phyloP scores from a whole-genome alignment of 2,329 filamentous ascomycete genomes.

The Nothophaeocryptopus gaeumannii region DNA sequence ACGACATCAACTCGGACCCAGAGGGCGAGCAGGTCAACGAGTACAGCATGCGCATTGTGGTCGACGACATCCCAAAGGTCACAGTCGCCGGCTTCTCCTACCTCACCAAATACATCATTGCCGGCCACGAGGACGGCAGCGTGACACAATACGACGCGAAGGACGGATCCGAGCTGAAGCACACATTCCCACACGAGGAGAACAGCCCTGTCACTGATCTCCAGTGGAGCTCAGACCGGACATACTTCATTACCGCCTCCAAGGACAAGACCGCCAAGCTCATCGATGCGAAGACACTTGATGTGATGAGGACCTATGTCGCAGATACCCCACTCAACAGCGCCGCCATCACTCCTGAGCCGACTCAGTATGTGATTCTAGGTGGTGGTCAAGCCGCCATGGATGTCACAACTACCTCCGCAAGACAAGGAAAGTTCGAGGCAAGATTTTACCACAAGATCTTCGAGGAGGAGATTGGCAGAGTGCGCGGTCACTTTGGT shows the following conservation, averaged over 20 bases:
- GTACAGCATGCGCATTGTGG: slow-evolving; percentile 80
- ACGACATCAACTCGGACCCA: slow-evolving; percentile 82
- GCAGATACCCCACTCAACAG: slow-evolving; percentile 96
- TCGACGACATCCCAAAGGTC: slow-evolving; percentile 86
- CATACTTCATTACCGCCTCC: slow-evolving; percentile 96
- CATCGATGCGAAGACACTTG: slow-evolving; percentile 78
- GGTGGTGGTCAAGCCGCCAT: slow-evolving; percentile 98
- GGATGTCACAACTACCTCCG: slow-evolving; percentile 93
- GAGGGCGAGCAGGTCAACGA: slow-evolving; percentile 82
- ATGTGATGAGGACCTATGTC: slow-evolving; percentile 86
- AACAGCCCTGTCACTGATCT: slow-evolving; percentile 83
- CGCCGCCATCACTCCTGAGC: slow-evolving; percentile 88
- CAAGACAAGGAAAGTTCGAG: slow-evolving; percentile 98
- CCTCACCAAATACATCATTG: slow-evolving; percentile 91
- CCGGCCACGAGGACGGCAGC: slow-evolving; percentile 93
- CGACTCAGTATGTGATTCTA: slow-evolving; percentile 97
- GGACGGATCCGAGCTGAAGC: slow-evolving; percentile 78
- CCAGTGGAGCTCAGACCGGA: slow-evolving; percentile 89
- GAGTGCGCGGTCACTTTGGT: slow-evolving; percentile 95
- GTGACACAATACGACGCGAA: slow-evolving; percentile 90
- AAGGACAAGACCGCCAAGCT: slow-evolving; percentile 98
- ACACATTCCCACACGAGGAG: slow-evolving; percentile 80
- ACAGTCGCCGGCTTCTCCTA: slow-evolving; percentile 97
- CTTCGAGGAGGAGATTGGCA: slow-evolving; percentile 97
- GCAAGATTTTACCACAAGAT: slow-evolving; percentile 99